These are phyloP conservation scores for Globisporangium emineosum DNA, from an alignment of 352 stramenopile genomes.

Conservation along the genomic window DNA sequence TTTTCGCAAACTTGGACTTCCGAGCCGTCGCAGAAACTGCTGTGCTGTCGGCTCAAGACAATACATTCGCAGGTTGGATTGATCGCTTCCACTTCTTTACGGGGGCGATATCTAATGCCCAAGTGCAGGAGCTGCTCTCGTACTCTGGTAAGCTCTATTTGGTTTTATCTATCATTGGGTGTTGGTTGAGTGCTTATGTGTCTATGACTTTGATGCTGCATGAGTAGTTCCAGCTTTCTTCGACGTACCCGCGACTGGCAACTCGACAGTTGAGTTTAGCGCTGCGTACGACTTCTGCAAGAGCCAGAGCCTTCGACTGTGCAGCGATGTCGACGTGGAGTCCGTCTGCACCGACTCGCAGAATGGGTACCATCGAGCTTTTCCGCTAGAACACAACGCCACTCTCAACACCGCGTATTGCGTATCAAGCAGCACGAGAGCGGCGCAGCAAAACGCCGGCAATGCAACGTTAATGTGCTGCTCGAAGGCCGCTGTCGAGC, in stretches of 20 bases:
- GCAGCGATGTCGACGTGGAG: constrained; percentile 37
- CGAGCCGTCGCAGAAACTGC: constrained; percentile 7
- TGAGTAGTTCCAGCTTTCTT: constrained; percentile 11
- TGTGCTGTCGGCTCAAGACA: constrained; percentile 21
- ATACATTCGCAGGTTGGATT: constrained; percentile 44
- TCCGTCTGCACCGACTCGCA: constrained; percentile 24
- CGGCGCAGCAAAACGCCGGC: constrained; percentile 25
- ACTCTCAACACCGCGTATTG: background rate
- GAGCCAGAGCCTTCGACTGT: constrained; percentile 30
- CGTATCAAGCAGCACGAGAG: constrained; percentile 3
- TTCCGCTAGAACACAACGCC: constrained; percentile 4
- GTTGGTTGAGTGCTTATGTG: background rate
- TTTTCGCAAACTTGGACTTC: background rate
- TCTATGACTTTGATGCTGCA: background rate
- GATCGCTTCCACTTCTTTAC: constrained; percentile 42
- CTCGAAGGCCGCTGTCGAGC: constrained; percentile 10
- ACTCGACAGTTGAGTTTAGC: background rate
- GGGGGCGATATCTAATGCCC: constrained; percentile 26
- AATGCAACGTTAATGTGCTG: constrained; percentile 38
- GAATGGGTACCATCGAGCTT: background rate
- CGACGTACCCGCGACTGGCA: background rate
- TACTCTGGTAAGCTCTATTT: constrained; percentile 33
- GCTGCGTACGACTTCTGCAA: constrained; percentile 25
- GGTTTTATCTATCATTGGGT: background rate
- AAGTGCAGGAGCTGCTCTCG: constrained; percentile 34